These are phyloP conservation scores for Solanum pennellii DNA, from an alignment of 257 asterid genomes.

Conservation along the genomic window DNA sequence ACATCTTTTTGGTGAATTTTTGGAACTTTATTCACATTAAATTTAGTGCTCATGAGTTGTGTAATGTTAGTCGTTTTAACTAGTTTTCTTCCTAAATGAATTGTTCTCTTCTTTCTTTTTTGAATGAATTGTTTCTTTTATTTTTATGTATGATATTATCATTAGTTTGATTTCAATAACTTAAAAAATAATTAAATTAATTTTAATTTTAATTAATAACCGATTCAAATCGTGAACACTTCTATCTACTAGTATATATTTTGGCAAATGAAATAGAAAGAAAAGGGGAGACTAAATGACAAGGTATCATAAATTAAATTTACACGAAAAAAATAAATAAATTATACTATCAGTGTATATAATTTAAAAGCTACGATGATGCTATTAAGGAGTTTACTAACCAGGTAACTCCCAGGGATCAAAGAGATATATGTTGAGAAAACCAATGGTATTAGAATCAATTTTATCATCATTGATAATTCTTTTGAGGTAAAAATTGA, in stretches of 20 bases:
- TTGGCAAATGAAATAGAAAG: not conserved
- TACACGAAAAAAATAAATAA: not conserved
- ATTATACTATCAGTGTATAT: not conserved
- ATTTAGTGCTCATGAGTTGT: not conserved
- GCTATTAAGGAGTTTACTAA: not conserved
- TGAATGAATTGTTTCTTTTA: too few species aligned
- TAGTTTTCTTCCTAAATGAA: not conserved
- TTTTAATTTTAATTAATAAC: too few species aligned
- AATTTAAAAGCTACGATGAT: not conserved
- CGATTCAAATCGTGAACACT: too few species aligned
- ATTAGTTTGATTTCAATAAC: not conserved
- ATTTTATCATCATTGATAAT: slow-evolving; percentile 27
- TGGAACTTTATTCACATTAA: not conserved
- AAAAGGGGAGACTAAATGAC: not conserved
- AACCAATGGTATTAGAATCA: slow-evolving; percentile 43
- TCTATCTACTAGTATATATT: not conserved
- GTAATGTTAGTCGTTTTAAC: not conserved
- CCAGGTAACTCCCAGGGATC: slow-evolving; percentile 74
- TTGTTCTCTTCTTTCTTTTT: not conserved
- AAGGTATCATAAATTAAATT: not conserved
- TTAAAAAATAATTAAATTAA: too few species aligned
- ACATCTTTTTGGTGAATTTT: too few species aligned
- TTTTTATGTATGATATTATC: too few species aligned
- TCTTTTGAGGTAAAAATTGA: slow-evolving; percentile 48
- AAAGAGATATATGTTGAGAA: slow-evolving; percentile 49